These are phyloP conservation scores for Amesomyces nigricolor DNA, from an alignment of 2,329 filamentous ascomycete species.

Conservation along the genomic window DNA sequence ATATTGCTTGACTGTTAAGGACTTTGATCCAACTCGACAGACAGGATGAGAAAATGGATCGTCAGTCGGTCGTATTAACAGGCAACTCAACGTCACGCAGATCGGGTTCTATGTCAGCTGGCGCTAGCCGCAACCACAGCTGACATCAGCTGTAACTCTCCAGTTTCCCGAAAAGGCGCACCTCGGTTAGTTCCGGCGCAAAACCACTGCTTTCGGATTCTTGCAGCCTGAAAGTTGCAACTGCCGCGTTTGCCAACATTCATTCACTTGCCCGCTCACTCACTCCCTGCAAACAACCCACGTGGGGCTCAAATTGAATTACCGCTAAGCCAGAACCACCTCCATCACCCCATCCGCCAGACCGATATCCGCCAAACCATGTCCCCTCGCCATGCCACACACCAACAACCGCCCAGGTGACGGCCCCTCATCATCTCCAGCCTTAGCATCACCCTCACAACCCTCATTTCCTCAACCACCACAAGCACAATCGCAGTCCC, in stretches of 20 bases:
- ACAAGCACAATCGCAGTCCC: not conserved
- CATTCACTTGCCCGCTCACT: too few relatives aligned
- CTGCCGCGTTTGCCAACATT: not conserved
- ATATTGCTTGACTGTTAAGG: too few relatives aligned
- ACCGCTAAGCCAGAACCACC: too few relatives aligned
- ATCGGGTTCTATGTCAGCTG: too few relatives aligned
- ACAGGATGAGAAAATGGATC: too few relatives aligned
- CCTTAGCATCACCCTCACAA: not conserved
- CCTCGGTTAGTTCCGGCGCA: not conserved
- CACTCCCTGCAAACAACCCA: too few relatives aligned
- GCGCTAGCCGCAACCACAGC: not conserved
- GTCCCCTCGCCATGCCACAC: slow-evolving; percentile 19
- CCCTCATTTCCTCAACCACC: too few relatives aligned
- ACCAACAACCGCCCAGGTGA: slow-evolving; percentile 17
- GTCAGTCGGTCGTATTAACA: too few relatives aligned
- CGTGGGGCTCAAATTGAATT: too few relatives aligned
- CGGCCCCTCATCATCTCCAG: not conserved
- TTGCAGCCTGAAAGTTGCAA: not conserved
- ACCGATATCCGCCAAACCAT: slow-evolving; percentile 7
- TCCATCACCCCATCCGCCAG: too few relatives aligned
- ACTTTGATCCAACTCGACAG: not conserved
- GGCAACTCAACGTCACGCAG: too few relatives aligned
- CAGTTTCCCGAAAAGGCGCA: not conserved
- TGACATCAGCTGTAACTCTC: not conserved
- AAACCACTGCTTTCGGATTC: not conserved